A percentile compares a stretch with the other conserved stretches of the same genome.
Evolutionary conservation across 2,329 filamentous ascomycete genomes (phyloP).

Genomic region (Aspergillus spinulosporus): DNA sequence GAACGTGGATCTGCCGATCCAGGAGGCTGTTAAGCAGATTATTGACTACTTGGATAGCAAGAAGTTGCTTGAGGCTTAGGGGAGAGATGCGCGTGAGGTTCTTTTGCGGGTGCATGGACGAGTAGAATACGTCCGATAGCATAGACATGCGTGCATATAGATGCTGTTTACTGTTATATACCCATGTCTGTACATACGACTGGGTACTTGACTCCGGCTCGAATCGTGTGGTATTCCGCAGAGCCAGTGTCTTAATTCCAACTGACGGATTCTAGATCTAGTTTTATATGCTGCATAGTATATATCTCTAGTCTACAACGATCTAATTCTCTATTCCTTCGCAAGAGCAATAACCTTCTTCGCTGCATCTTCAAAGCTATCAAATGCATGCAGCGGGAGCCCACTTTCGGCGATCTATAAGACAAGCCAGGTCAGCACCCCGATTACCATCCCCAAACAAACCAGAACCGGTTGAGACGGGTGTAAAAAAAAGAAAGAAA

Average conservation of each 20-base stretch:
- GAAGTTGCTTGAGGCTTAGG: constrained; percentile 41
- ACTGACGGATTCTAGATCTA: too few species aligned
- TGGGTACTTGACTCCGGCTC: neutral
- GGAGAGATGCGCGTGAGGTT: neutral
- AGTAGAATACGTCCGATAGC: neutral
- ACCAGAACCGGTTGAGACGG: too few species aligned
- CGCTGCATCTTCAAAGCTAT: constrained; percentile 73
- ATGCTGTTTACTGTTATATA: neutral
- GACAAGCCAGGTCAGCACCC: constrained; percentile 14
- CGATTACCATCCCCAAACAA: too few species aligned
- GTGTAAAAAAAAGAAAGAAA: neutral
- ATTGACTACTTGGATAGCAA: constrained; percentile 72
- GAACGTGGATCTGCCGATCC: constrained; percentile 73
- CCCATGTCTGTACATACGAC: constrained; percentile 7
- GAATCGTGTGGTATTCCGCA: too few species aligned
- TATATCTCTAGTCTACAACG: too few species aligned
- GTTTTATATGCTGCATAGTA: too few species aligned
- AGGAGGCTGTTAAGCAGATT: constrained; percentile 86
- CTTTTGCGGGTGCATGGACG: neutral
- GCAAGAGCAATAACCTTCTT: constrained; percentile 64
- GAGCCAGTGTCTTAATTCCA: too few species aligned
- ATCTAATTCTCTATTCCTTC: neutral
- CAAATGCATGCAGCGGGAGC: constrained; percentile 68
- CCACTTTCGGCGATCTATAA: constrained; percentile 64
- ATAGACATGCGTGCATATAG: constrained; percentile 6